Percentiles rank a stretch among this genome's conserved stretches.
These are phyloP conservation scores for Malus hybrid DNA, from an alignment of 331 rosid genomes.

Conservation along the genomic window DNA sequence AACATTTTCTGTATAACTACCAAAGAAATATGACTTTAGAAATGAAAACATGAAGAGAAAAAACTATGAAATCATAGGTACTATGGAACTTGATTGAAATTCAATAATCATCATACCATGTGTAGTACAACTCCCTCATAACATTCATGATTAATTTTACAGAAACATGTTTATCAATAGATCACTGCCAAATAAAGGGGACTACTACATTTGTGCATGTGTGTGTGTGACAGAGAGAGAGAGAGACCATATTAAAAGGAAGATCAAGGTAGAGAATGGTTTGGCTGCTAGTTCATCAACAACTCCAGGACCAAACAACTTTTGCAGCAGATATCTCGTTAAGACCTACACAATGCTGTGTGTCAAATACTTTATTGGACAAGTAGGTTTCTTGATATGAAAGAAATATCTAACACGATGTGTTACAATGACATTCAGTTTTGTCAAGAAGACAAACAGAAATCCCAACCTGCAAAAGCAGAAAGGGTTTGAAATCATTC, in stretches of 20 bases:
- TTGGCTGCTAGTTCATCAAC: slow-evolving; percentile 46
- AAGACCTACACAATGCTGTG: slow-evolving; percentile 39
- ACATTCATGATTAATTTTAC: neutral
- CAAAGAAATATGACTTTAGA: neutral
- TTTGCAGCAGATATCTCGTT: slow-evolving; percentile 67
- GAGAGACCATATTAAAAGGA: slow-evolving; percentile 79
- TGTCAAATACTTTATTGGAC: neutral
- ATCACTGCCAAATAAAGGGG: neutral
- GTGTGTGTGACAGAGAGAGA: neutral
- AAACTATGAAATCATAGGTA: neutral
- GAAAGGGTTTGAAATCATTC: too few relatives aligned
- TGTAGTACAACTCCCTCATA: neutral
- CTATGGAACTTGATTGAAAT: neutral
- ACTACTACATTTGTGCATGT: neutral
- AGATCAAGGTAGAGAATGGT: slow-evolving; percentile 66
- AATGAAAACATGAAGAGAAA: neutral
- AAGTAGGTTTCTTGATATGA: neutral
- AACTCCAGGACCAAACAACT: slow-evolving; percentile 61
- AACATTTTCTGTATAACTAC: neutral
- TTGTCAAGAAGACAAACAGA: neutral
- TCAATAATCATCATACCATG: neutral
- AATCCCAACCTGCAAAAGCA: neutral
- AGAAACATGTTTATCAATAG: neutral
- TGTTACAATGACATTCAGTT: neutral
- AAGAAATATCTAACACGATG: neutral